These are phyloP conservation scores for Coniferiporia weirii DNA, from an alignment of 1,284 basidiomycete genomes.

Conservation along the genomic window DNA sequence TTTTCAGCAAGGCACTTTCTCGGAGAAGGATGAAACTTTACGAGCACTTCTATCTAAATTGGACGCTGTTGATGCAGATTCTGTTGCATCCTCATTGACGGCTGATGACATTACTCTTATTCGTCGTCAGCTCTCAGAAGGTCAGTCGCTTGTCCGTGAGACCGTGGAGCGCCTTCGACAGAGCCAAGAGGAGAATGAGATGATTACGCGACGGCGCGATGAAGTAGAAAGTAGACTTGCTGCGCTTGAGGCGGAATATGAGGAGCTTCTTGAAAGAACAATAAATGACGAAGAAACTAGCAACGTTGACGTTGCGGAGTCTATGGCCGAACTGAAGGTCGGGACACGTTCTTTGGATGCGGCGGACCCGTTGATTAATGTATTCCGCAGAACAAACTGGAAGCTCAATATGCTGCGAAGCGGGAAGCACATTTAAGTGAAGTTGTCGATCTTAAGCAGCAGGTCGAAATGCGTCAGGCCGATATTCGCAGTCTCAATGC, in stretches of 20 bases:
- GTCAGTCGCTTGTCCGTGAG: conserved; percentile 81
- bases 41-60: conserved; percentile 80
- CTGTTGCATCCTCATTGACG: conserved; percentile 52
- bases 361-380: conserved; percentile 15
- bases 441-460: conserved; percentile 85
- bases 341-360: conserved; percentile 23
- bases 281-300: conserved; percentile 79
- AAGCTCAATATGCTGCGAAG: conserved; percentile 89
- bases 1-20: conserved; percentile 75
- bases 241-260: conserved; percentile 88
- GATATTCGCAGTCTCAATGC: conserved; percentile 85
- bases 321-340: conserved; percentile 89
- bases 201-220: conserved; percentile 76
- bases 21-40: conserved; percentile 91
- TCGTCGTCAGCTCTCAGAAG: conserved; percentile 84
- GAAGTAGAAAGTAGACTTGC: conserved; percentile 84
- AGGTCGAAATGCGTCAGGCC: conserved; percentile 81
- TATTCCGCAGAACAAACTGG: conserved; percentile 74
- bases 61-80: conserved; percentile 65
- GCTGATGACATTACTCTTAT: conserved; percentile 77
- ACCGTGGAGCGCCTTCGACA: conserved; percentile 86
- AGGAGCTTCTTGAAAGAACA: conserved; percentile 89
- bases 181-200: conserved; percentile 89
- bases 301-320: conserved; percentile 74
- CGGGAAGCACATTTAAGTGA: conserved; percentile 87